Percentiles rank a stretch among this genome's conserved stretches.
Evolutionary conservation across 225 moss, liverwort and hornwort species (phyloP).

Genomic region (Marchantia paleacea): DNA sequence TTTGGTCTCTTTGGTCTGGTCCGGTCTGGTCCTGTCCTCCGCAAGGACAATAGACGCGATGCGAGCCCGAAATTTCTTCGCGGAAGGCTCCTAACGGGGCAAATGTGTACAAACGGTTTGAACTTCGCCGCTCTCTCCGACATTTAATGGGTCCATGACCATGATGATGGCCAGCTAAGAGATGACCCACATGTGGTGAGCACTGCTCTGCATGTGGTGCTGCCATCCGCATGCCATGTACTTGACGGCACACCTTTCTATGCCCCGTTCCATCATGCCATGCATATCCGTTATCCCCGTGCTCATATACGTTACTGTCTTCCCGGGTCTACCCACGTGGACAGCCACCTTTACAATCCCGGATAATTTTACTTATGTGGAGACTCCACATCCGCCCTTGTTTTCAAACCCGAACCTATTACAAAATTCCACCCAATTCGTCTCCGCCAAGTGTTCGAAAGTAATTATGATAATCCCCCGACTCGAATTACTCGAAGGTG

Average conservation of each 20-base stretch:
- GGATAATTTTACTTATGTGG: no score
- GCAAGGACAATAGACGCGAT: no score
- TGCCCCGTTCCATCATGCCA: background rate
- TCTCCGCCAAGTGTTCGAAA: no score
- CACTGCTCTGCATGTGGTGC: background rate
- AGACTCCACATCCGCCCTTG: no score
- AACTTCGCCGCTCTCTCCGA: background rate
- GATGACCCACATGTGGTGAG: constrained; percentile 16
- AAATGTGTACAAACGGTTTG: no score
- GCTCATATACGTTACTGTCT: background rate
- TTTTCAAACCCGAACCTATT: no score
- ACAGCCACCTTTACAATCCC: background rate
- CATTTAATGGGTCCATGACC: constrained; percentile 18
- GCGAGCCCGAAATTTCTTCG: background rate
- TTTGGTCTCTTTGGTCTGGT: no score
- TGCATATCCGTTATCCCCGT: constrained; percentile 4
- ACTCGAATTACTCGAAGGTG: background rate
- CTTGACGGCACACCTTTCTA: background rate
- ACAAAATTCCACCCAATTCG: no score
- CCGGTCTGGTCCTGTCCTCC: background rate
- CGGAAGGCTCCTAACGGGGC: background rate
- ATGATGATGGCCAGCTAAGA: constrained; percentile 30
- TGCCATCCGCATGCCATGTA: constrained; percentile 5
- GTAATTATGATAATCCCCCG: no score
- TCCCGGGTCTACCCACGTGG: background rate